phyloP scores from a whole-genome alignment of 352 stramenopile species.

The Phytopythium mirpurense region DNA sequence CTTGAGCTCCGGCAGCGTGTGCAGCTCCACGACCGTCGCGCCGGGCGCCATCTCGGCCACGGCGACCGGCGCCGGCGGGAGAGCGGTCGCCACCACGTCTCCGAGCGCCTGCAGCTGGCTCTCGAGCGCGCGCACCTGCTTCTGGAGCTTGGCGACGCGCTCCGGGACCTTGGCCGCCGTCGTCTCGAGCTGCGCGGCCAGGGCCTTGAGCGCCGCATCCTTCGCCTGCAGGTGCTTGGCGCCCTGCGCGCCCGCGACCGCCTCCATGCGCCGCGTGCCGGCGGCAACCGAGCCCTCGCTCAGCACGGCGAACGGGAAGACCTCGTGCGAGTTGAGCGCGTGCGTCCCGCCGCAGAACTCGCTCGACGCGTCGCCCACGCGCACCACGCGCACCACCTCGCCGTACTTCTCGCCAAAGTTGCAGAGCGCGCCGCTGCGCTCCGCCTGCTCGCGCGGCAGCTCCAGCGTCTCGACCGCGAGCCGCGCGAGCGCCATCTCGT shows the following conservation, averaged over 20 bases:
- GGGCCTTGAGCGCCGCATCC: constrained; percentile 31
- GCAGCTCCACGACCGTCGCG: constrained; percentile 27
- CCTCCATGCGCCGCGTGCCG: constrained; percentile 72
- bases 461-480: constrained; percentile 33
- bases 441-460: constrained; percentile 39
- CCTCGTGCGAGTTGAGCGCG: constrained; percentile 28
- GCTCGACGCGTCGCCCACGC: constrained; percentile 37
- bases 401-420: constrained; percentile 85
- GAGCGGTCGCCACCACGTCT: constrained; percentile 32
- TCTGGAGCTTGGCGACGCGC: constrained; percentile 63
- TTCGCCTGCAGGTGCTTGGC: constrained; percentile 58
- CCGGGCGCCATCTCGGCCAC: constrained; percentile 14
- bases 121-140: constrained; percentile 65
- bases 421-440: constrained; percentile 62
- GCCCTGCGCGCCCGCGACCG: constrained; percentile 43
- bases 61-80: constrained; percentile 31
- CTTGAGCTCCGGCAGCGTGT: constrained; percentile 15
- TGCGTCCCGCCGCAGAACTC: constrained; percentile 84
- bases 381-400: constrained; percentile 74
- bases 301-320: constrained; percentile 74
- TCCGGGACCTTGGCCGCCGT: constrained; percentile 55
- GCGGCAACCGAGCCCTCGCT: constrained; percentile 76
- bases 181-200: constrained; percentile 56
- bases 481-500: constrained; percentile 40
- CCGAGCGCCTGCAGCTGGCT: constrained; percentile 39